A percentile compares a stretch with the other conserved stretches of the same genome.
Evolutionary conservation across 2,329 filamentous ascomycete species (phyloP).

Genomic region (Metarhizium sp.): DNA sequence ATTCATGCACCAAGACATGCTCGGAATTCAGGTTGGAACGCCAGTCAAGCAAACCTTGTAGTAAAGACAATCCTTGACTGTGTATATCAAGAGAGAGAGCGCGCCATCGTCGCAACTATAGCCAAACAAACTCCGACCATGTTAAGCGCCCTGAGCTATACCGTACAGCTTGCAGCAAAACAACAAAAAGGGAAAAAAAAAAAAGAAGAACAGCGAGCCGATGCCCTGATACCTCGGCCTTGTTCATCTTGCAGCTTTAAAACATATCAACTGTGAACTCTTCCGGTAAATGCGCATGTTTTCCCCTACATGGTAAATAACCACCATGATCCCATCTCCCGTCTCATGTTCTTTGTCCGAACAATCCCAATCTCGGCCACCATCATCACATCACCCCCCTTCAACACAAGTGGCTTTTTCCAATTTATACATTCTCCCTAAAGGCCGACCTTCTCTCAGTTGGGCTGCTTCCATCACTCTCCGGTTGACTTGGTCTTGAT

Average conservation of each 20-base stretch:
- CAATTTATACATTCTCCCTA: conserved; percentile 52
- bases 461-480: conserved; percentile 43
- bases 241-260: background rate
- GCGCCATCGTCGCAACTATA: background rate
- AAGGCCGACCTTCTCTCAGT: conserved; percentile 62
- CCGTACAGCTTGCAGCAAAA: background rate
- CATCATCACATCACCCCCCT: background rate
- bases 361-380: background rate
- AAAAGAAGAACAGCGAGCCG: background rate
- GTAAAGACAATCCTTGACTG: background rate
- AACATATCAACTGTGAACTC: background rate
- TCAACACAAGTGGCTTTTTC: background rate
- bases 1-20: background rate
- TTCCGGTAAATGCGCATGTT: background rate
- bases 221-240: background rate
- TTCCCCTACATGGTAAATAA: background rate
- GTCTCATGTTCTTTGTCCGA: background rate
- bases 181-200: background rate
- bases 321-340: background rate
- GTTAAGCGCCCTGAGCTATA: background rate
- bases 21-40: background rate
- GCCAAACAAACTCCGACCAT: background rate
- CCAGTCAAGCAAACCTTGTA: background rate
- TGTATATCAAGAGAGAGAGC: background rate
- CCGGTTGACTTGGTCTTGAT: conserved; percentile 23